Base-by-base conservation (phyloP, 257 asterid species). In the Penstemon eatonii region DNA sequence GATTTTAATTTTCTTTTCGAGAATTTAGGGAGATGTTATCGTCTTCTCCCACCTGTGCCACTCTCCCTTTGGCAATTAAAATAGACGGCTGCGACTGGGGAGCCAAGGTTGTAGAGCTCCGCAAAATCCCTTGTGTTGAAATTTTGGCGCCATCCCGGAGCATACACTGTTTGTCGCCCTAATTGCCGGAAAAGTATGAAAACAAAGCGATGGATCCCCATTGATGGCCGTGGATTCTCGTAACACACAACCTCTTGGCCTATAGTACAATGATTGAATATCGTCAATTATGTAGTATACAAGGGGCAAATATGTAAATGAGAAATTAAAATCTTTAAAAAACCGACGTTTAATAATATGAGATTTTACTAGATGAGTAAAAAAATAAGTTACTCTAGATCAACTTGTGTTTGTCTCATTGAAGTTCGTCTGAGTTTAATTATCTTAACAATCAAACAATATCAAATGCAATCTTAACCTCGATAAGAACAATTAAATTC, bases 61-160 rank as follows among this genome's bases (percentile, higher is more conserved):
- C 67, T 80, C 74, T 86, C 87, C 52, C 89, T 71, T 55, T 86
- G 89, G 4, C 85, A 78, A 18, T 86, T 82, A 18, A 64, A 86
- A 40, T 82, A 86, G n/a, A 86, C 75, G 0, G 85, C 85, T 0
- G 86, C 93, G 0, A 82, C 89, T 0, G 89, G 93, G 2, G 77
- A 78, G 8, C 89, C 93, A 5, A 86, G 85, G 65, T 86, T 86
- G 73, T 86, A 82, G 18, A 84, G 73, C 70, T 82, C 86, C 0
- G 90, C 88, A 51, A 86, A 86, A 8, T 82, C 81, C 13, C 82
- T 66, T 0, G 84, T 78, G 76, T 77, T 76, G 82, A 87, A 87
- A 51, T 82, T 84, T 37, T 87, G 90, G 38, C 90, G 94, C 88
- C 86, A 84, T 0, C 83, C 86, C 0, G 90, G 94, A 0, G 88